Base-by-base conservation (phyloP, 176 grass and related monocot species). In the Lolium rigidum region DNA sequence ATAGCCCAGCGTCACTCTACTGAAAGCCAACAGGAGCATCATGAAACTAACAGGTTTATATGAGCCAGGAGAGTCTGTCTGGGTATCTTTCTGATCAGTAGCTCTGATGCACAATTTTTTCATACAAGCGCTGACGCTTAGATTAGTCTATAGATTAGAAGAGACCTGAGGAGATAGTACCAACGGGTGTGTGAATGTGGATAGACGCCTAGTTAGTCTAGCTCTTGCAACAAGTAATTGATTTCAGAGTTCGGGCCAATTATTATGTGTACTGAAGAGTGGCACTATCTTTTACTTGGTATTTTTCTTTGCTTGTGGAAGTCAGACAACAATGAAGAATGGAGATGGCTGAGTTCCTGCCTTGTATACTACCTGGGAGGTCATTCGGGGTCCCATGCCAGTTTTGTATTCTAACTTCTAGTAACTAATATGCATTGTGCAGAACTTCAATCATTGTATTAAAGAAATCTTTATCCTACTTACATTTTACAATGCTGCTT, bases 271-370 rank as follows among this genome's bases (percentile, higher is more conserved):
- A 11, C 14, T 14, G 21, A 44, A 44, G 25, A 82, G 41, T n/a
- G 49, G 25, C 67, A n/a, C 11, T 39, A 48, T 83, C 47, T 76
- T 77, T 3, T 31, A 31, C 37, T 63, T 21, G 47, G 63, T 87
- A 14, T 37, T 83, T 65, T 16, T 64, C 64, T 80, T 84, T 73
- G 80, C 64, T 24, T 78, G 28, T 5, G 24, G 60, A 85, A 68
- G 75, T 63, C 66, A 96, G 86, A 93, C 74, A 95, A 95, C 72
- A 95, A 95, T 83, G 91, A 95, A 25, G 78, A 90, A 91, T 60
- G 91, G 86, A 84, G 55, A 87, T 91, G 8, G 61, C 89, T 54
- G 87, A 28, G 26, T 28, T 28, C 26, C 26, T 28, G 26, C 26
- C 2, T 28, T 1, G 26, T 28, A 28, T 28, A 28, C 26, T 28